A percentile compares a stretch with the other conserved stretches of the same genome.
Evolutionary conservation across 768 basidiomycete genomes (phyloP).

Genomic region (Auriscalpium vulgare): DNA sequence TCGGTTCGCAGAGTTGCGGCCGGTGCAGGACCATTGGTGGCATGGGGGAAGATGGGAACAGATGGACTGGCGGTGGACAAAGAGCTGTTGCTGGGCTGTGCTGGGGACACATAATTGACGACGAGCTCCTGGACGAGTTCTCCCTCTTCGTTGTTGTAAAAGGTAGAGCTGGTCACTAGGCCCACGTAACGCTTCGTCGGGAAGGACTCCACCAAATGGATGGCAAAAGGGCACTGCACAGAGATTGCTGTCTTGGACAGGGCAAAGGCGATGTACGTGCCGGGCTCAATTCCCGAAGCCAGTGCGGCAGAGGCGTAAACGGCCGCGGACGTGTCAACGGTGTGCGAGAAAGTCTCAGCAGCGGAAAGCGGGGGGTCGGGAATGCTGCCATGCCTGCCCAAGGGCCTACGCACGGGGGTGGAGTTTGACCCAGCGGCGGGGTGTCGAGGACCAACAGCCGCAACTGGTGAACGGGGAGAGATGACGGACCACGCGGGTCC

Average conservation of each 20-base stretch:
- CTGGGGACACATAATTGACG: slow-evolving; percentile 15
- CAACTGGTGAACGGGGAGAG: too few relatives aligned
- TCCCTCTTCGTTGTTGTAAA: slow-evolving; percentile 6
- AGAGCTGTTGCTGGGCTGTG: slow-evolving; percentile 7
- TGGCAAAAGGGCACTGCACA: slow-evolving; percentile 1
- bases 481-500: too few relatives aligned
- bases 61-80: neutral
- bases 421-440: too few relatives aligned
- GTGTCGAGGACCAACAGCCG: too few relatives aligned
- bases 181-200: slow-evolving; percentile 16
- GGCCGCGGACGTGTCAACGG: neutral
- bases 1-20: slow-evolving; percentile 9
- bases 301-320: neutral
- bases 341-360: neutral
- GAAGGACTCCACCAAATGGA: slow-evolving; percentile 3
- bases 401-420: neutral
- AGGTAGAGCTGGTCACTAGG: slow-evolving; percentile 15
- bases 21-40: neutral
- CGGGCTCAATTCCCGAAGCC: slow-evolving; percentile 6
- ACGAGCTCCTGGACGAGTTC: slow-evolving; percentile 13
- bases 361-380: neutral
- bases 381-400: neutral
- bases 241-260: slow-evolving; percentile 12
- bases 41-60: neutral
- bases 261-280: slow-evolving; percentile 13